These are phyloP conservation scores for Aphanomyces stellatus DNA, from an alignment of 352 stramenopile genomes.

Conservation along the genomic window DNA sequence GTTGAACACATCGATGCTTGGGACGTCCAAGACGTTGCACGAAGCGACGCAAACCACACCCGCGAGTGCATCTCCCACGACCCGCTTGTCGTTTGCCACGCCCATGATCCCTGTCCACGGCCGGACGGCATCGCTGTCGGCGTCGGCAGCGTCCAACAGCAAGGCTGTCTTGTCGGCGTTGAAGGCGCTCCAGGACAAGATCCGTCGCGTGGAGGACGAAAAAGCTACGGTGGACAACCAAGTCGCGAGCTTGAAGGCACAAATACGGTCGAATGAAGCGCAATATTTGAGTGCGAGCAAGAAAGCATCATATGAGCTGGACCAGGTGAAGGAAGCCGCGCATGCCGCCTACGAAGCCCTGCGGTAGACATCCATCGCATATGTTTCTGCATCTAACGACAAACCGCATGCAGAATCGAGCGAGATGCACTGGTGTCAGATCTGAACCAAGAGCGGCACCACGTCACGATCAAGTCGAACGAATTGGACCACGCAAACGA, in stretches of 20 bases:
- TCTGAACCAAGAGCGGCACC: constrained; percentile 40
- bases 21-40: constrained; percentile 13
- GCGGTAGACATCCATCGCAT: constrained; percentile 4
- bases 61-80: neutral
- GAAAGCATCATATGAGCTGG: constrained; percentile 57
- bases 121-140: constrained; percentile 5
- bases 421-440: constrained; percentile 51
- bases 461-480: constrained; percentile 29
- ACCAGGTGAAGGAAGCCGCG: constrained; percentile 55
- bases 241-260: constrained; percentile 52
- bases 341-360: constrained; percentile 56
- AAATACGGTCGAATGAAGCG: constrained; percentile 28
- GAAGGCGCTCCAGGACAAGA: constrained; percentile 76
- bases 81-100: constrained; percentile 2
- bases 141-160: constrained; percentile 35
- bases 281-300: constrained; percentile 25
- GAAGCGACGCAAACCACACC: constrained; percentile 31
- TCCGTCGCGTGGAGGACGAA: constrained; percentile 55
- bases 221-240: constrained; percentile 45
- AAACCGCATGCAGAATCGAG: constrained; percentile 26
- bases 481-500: constrained; percentile 48
- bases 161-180: constrained; percentile 59
- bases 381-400: neutral
- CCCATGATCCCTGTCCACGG: constrained; percentile 5
- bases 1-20: constrained; percentile 5